Evolutionary conservation across 1,284 basidiomycete species (phyloP), one percentile per base, ranked within the genome.

Genomic region (Neonothopanus nambi): DNA sequence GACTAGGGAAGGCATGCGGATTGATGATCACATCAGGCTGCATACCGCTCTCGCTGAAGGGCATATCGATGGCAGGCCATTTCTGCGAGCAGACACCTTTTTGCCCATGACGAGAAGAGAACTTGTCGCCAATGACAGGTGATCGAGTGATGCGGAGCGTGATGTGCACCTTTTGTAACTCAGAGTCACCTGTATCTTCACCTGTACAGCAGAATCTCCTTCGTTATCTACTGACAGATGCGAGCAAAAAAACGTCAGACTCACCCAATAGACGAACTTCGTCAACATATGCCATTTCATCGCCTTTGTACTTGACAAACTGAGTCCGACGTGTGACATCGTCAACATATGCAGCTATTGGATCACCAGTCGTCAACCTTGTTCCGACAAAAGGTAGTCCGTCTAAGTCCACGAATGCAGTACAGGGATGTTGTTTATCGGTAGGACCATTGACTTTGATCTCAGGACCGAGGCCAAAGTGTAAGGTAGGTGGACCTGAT

Each of bases 21-120:
- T 99, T 99, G 78, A 99, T 99, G 70, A 99, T 99, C 51, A 99
- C 87, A 70, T 99, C 97, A 1, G 97, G 97, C 71, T 98, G 96
- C 84, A 99, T 95, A 12, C 97, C 97, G 59, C 93, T 96, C 75
- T 99, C 97, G 60, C 87, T 89, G 79, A 99, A 99, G 7, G 97
- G 97, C 97, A 99, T 98, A 70, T 99, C 97, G 61, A 98, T 78
- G 30, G 89, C 85, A 2, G 97, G 96, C 93, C 95, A 99, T 73
- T 98, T 98, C 67, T 99, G 97, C 52, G 96, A 98, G 70, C 95
- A 98, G 40, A 99, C 95, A 81, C 97, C 97, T 73, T 99, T 99
- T 73, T 99, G 97, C 40, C 97, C 97, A 70, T 99, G 97, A 48
- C 97, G 86, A 1, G 96, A 98, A 0, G 95, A 98, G 72, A 99